A percentile compares a stretch with the other conserved stretches of the same genome.
Evolutionary conservation across 164 flowering plant species (phyloP).

Genomic region (grape (Vitis vinifera)): ASM3070453v1 NC_081820.1:23277501-23278000

Average conservation of each 20-base stretch:
- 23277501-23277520: no score
- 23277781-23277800: no score
- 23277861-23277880: no score
- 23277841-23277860: no score
- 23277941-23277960: constrained; percentile 1
- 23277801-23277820: no score
- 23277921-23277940: constrained; percentile 1
- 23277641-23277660: constrained; percentile 44
- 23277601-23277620: not conserved
- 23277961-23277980: constrained; percentile 83
- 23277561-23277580: no score
- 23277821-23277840: no score
- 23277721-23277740: not conserved
- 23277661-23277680: no score
- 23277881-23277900: no score
- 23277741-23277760: not conserved
- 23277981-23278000: constrained; percentile 57
- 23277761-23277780: no score
- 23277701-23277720: not conserved
- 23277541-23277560: no score
- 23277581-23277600: not conserved
- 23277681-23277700: not conserved
- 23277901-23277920: not conserved
- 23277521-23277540: no score
- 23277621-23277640: constrained; percentile 2